Base-by-base conservation (phyloP, 2,329 filamentous ascomycete genomes). In the Colletotrichum higginsianum region DNA sequence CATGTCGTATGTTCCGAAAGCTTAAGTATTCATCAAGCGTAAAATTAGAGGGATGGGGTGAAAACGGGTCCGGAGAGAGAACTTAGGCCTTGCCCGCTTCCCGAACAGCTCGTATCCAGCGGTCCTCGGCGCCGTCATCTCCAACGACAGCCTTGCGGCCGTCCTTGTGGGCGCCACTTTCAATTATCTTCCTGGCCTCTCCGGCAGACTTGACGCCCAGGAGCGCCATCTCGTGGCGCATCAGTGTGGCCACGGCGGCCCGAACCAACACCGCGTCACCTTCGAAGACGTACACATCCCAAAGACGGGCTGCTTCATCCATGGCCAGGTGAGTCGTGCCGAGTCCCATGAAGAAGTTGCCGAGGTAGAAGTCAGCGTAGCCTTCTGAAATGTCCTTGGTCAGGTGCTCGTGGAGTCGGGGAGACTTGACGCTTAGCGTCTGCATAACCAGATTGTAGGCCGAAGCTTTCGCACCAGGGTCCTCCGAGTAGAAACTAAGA, bases 281-380 rank as follows among this genome's bases (percentile, higher is more conserved):
- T 78, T 97, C 94, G 74, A 97, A 94, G 3, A 93, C 90, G 75
- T 94, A 94, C 0, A 96, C 89, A 74, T 97, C 94, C 93, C 93
- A 96, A 15, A 96, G 81, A 2, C 94, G 85, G 1, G 90, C 89
- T 4, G 90, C 92, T 75, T 93, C 88, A 76, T 95, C 93, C 18
- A 95, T 86, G 9, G 88, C 87, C 4, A 94, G 82, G 49, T 88
- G 84, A 18, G 82, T 81, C 0, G 92, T 92, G 78, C 94, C 93
- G 7, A 94, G 83, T 18, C 85, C 86, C 7, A 87, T 87, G 76
- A 94, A 93, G 62, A 93, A 83, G 16, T 86, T 83, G 38, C 86
- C 81, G 8, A 95, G 84, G 75, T 90, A 93, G 21, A 81, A 74
- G 61, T 90, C 82, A 0, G 88, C 83, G 5, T 86, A 82, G 35